Evolutionary conservation across 345 rosid genomes (phyloP).

Genomic region (Eucalyptus sp.): DNA sequence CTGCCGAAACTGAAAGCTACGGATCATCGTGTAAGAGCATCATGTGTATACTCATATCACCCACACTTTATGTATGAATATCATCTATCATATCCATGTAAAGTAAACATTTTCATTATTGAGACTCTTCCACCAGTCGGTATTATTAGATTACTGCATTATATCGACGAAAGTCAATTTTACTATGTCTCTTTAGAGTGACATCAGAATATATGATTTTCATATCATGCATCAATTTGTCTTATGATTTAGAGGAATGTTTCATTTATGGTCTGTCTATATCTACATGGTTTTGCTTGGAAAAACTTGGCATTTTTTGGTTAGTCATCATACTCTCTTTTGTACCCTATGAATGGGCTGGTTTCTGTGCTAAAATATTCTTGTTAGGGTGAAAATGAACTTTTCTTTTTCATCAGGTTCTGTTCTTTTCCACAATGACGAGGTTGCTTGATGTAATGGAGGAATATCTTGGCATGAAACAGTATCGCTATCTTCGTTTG

Average conservation of each 20-base stretch:
- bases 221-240: background rate
- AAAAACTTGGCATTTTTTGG: background rate
- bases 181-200: background rate
- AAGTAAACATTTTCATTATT: background rate
- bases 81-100: background rate
- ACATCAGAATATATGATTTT: background rate
- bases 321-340: background rate
- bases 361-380: background rate
- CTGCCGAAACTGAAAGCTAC: conserved; percentile 88
- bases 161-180: background rate
- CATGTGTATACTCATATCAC: background rate
- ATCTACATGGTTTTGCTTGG: background rate
- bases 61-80: background rate
- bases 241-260: background rate
- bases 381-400: background rate
- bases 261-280: background rate
- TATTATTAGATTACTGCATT: background rate
- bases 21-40: conserved; percentile 71
- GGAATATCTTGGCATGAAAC: conserved; percentile 66
- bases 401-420: conserved; percentile 33
- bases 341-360: background rate
- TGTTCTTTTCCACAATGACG: conserved; percentile 95
- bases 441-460: conserved; percentile 96
- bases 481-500: conserved; percentile 73
- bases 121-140: background rate